Evolutionary conservation across 2,329 filamentous ascomycete genomes (phyloP).

Genomic region (Fusarium irregulare): DNA sequence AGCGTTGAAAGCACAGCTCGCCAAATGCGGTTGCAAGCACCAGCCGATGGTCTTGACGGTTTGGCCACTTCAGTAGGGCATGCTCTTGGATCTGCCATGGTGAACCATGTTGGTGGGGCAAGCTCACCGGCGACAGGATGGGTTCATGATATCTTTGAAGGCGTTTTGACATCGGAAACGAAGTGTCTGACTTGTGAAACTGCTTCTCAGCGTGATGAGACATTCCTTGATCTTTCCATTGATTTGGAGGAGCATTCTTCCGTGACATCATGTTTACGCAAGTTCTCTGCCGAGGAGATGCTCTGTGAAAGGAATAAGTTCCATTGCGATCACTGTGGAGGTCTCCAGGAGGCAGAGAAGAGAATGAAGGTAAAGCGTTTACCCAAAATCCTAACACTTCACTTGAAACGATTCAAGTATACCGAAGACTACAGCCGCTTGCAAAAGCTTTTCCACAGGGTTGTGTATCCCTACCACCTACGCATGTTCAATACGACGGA

Average conservation of each 20-base stretch:
- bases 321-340: slow-evolving; percentile 96
- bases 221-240: slow-evolving; percentile 94
- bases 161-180: slow-evolving; percentile 93
- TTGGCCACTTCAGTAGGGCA: slow-evolving; percentile 64
- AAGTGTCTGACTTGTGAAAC: slow-evolving; percentile 97
- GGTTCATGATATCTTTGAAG: slow-evolving; percentile 98
- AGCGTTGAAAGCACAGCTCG: slow-evolving; percentile 91
- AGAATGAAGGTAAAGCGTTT: slow-evolving; percentile 98
- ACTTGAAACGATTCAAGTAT: slow-evolving; percentile 98
- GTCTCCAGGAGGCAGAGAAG: slow-evolving; percentile 97
- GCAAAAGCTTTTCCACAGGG: slow-evolving; percentile 95
- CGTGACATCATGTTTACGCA: slow-evolving; percentile 92
- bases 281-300: slow-evolving; percentile 99
- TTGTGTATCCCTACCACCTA: slow-evolving; percentile 96
- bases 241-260: slow-evolving; percentile 96
- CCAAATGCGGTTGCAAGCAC: slow-evolving; percentile 60
- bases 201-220: slow-evolving; percentile 92
- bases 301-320: slow-evolving; percentile 99
- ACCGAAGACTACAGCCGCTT: slow-evolving; percentile 93
- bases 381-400: slow-evolving; percentile 89
- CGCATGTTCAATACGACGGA: slow-evolving; percentile 98
- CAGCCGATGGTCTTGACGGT: slow-evolving; percentile 49
- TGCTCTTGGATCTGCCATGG: slow-evolving; percentile 49
- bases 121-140: slow-evolving; percentile 78
- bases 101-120: slow-evolving; percentile 55